Evolutionary conservation across 1,139 yeast genomes (phyloP).

Genomic region (Sugiyamaella pinicola): DNA sequence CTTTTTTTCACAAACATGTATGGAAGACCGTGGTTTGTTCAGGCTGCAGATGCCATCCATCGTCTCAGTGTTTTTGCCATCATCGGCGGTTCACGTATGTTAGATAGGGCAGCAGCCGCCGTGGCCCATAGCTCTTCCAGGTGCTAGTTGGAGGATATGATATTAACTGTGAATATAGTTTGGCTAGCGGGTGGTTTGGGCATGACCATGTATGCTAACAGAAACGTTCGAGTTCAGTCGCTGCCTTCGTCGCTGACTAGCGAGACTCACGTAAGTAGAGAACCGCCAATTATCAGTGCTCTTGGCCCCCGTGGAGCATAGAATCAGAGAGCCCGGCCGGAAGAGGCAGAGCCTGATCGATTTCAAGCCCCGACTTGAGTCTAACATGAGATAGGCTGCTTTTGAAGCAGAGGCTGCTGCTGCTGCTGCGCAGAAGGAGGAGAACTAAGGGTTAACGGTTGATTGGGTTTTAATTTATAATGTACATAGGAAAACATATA

Average conservation of each 20-base stretch:
- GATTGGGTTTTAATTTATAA: not conserved
- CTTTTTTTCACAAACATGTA: slow-evolving; percentile 41
- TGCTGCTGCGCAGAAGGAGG: slow-evolving; percentile 18
- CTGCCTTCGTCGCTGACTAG: slow-evolving; percentile 21
- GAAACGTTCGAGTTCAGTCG: slow-evolving; percentile 30
- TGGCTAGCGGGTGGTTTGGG: slow-evolving; percentile 62
- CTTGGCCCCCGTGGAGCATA: too few species aligned
- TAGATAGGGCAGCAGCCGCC: slow-evolving; percentile 10
- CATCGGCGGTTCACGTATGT: slow-evolving; percentile 65
- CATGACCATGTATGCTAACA: slow-evolving; percentile 61
- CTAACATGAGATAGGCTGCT: slow-evolving; percentile 23
- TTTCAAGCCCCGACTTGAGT: too few species aligned
- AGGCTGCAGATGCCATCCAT: slow-evolving; percentile 78
- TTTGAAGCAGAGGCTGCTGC: slow-evolving; percentile 19
- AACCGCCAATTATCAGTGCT: too few species aligned
- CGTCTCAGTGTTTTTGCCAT: slow-evolving; percentile 74
- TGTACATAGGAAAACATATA: slow-evolving; percentile 7
- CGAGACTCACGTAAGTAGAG: slow-evolving; percentile 22
- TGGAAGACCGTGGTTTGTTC: slow-evolving; percentile 66
- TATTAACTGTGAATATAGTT: slow-evolving; percentile 28
- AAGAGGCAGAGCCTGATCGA: too few species aligned
- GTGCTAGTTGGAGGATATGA: slow-evolving; percentile 2
- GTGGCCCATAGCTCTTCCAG: too few species aligned
- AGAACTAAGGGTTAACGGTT: not conserved
- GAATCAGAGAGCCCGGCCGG: not conserved